These are phyloP conservation scores for Taphrina pruni DNA, from an alignment of 1,139 yeast genomes.

Conservation along the genomic window DNA sequence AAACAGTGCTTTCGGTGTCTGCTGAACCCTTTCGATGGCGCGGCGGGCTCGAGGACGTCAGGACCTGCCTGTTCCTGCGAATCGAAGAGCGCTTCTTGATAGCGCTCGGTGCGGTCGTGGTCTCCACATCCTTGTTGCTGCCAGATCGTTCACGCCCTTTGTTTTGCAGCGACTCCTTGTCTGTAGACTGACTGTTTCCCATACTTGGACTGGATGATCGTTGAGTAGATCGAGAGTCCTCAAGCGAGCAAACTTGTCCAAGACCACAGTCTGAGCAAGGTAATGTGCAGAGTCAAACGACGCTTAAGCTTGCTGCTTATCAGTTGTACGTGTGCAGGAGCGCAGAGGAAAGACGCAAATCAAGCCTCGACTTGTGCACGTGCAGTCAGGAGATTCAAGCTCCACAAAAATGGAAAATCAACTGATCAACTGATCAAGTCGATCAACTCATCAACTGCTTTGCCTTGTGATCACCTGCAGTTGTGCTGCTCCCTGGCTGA, in stretches of 20 bases:
- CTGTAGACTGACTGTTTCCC: constrained; percentile 27
- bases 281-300: neutral
- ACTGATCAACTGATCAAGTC: too few relatives aligned
- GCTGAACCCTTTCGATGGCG: constrained; percentile 28
- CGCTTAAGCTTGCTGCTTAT: neutral
- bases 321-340: neutral
- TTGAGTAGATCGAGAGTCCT: too few relatives aligned
- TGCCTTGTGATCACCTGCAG: too few relatives aligned
- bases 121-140: constrained; percentile 23
- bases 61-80: constrained; percentile 20
- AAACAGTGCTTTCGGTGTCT: constrained; percentile 28
- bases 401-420: neutral
- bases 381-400: neutral
- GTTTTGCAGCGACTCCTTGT: constrained; percentile 1
- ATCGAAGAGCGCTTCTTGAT: constrained; percentile 33
- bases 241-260: too few relatives aligned
- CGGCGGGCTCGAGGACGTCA: constrained; percentile 35
- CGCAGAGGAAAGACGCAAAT: neutral
- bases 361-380: neutral
- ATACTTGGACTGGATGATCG: neutral
- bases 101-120: constrained; percentile 25
- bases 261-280: neutral
- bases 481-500: too few relatives aligned
- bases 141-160: constrained; percentile 21
- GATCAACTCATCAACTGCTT: too few relatives aligned